Evolutionary conservation across 352 stramenopile species (phyloP), one percentile per base, ranked within the genome.

Genomic region (Phytophthora boehmeriae): DNA sequence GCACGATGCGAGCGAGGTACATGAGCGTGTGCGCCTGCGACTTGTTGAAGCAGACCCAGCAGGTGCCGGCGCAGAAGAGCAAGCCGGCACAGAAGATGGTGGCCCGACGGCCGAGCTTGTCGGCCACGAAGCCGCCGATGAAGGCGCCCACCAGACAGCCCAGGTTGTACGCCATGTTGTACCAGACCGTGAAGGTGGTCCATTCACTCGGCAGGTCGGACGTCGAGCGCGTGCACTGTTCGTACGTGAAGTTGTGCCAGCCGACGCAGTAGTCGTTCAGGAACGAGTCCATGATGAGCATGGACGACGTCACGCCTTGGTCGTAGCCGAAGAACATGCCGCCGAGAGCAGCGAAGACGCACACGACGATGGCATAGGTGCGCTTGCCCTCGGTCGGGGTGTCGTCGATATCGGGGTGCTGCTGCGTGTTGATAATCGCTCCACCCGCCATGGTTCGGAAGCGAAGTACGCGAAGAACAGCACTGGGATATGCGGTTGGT

Each of bases 221-320:
- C n/a, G n/a, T n/a, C n/a, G n/a, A n/a, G n/a, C n/a, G n/a, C n/a
- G n/a, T n/a, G n/a, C n/a, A n/a, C n/a, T n/a, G n/a, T n/a, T n/a
- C n/a, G n/a, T n/a, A n/a, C n/a, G n/a, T n/a, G 50, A 64, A 68
- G 41, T 71, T 65, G 58, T 75, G 61, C 56, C 54, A 71, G 41
- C 58, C 66, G 45, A 75, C 61, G 52, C 66, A 75, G 51, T 68
- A 75, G 45, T 76, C 66, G 51, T 76, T 54, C n/a, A 81, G 32
- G 58, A 80, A 77, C 20, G 72, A 80, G 45, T 77, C 68, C 64
- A 77, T 80, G 54, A 75, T 65, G 16, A 80, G 60, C 44, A 80
- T 42, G 43, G 52, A 57, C 10, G 58, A 73, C 14, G 68, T 75
- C 25, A 80, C 64, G 38, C 72, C 72, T 23, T 75, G 64, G 20